These are phyloP conservation scores for Euphorbia schlechtendalii DNA, from an alignment of 441 rosid genomes.

Conservation along the genomic window DNA sequence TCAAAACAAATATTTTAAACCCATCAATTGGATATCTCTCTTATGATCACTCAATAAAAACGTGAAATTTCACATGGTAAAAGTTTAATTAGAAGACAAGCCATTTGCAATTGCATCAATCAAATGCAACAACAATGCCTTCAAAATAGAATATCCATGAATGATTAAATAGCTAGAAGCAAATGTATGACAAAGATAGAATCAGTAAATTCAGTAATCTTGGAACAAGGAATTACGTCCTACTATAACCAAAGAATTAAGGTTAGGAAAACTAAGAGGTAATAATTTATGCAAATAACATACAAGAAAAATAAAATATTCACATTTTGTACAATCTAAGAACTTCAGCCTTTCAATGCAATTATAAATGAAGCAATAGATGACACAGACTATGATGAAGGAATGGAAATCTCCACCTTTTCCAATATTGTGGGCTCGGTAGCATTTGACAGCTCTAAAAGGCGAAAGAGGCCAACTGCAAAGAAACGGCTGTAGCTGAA, in stretches of 20 bases:
- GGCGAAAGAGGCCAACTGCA: too few relatives aligned
- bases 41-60: background rate
- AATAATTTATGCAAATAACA: background rate
- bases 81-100: background rate
- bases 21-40: conserved; percentile 5
- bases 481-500: conserved; percentile 97
- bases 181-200: too few relatives aligned
- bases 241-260: background rate
- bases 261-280: background rate
- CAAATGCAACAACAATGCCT: background rate
- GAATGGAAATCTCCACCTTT: too few relatives aligned
- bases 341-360: background rate
- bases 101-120: background rate
- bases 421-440: too few relatives aligned
- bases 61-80: background rate
- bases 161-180: too few relatives aligned
- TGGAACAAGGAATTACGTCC: background rate
- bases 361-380: background rate
- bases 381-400: too few relatives aligned
- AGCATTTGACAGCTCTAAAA: too few relatives aligned
- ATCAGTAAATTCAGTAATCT: background rate
- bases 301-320: background rate
- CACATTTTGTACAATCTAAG: background rate
- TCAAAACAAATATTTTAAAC: conserved; percentile 16
- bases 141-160: too few relatives aligned